A percentile compares a stretch with the other conserved stretches of the same genome.
Evolutionary conservation across 2,329 filamentous ascomycete species (phyloP).

Genomic region (Verticillium dahliae): DNA sequence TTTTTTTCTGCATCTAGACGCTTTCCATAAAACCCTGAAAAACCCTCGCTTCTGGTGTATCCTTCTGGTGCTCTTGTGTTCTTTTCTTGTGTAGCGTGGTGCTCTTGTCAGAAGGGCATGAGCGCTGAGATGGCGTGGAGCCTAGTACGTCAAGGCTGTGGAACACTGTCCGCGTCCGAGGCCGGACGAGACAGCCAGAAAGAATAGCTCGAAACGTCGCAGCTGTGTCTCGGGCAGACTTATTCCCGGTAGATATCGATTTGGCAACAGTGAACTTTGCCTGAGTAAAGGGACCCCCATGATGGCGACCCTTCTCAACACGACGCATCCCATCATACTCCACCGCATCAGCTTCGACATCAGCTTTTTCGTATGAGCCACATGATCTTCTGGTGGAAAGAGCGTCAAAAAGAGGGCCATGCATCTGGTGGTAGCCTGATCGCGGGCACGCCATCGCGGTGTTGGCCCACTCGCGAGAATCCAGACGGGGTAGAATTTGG

Average conservation of each 20-base stretch:
- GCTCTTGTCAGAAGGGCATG: background rate
- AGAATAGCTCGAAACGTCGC: background rate
- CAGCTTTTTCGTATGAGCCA: too few species aligned
- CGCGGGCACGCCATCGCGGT: background rate
- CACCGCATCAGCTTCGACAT: too few species aligned
- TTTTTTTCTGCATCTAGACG: background rate
- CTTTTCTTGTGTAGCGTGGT: background rate
- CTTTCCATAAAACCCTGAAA: background rate
- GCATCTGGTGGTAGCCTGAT: background rate
- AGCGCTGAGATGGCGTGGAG: too few species aligned
- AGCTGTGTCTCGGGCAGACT: background rate
- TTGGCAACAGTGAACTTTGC: too few species aligned
- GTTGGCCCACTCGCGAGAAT: background rate
- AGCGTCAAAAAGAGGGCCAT: background rate
- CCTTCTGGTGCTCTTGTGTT: background rate
- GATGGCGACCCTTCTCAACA: too few species aligned
- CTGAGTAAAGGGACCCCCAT: too few species aligned
- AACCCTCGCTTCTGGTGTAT: background rate
- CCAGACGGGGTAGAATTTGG: background rate
- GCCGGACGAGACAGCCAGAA: background rate
- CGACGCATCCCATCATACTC: too few species aligned
- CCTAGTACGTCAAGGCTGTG: too few species aligned
- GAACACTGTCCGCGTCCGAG: background rate
- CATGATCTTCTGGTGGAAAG: too few species aligned
- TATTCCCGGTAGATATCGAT: background rate